A percentile compares a stretch with the other conserved stretches of the same genome.
These are phyloP conservation scores for Globisporangium parvum DNA, from an alignment of 352 stramenopile genomes.

Conservation along the genomic window DNA sequence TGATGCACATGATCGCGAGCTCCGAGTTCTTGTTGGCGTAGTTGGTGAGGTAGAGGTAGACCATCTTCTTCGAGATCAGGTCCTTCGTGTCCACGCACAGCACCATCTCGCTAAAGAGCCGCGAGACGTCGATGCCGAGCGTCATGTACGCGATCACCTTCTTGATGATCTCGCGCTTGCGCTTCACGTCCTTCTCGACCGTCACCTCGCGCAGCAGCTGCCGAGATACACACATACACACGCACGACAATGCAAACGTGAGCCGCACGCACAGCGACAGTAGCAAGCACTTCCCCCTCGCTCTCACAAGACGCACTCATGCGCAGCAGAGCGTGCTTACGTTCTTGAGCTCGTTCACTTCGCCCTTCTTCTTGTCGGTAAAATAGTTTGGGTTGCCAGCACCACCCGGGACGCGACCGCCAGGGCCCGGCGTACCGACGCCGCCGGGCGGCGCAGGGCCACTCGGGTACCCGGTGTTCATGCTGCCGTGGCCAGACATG, in stretches of 20 bases:
- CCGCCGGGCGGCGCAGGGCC: constrained; percentile 6
- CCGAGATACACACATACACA: too few relatives aligned
- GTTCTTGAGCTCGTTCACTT: constrained; percentile 95
- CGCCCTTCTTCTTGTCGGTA: constrained; percentile 92
- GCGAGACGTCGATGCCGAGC: constrained; percentile 98
- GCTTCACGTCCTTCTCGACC: constrained; percentile 95
- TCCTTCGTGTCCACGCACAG: constrained; percentile 96
- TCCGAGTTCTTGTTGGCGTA: constrained; percentile 98
- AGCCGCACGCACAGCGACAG: too few relatives aligned
- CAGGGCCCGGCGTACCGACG: constrained; percentile 6
- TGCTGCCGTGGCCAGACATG: constrained; percentile 18
- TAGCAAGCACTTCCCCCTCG: too few relatives aligned
- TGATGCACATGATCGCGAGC: constrained; percentile 99
- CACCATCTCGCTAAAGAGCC: constrained; percentile 99
- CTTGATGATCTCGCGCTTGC: constrained; percentile 99
- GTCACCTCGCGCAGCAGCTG: constrained; percentile 89
- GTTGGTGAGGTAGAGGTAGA: constrained; percentile 99
- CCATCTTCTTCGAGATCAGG: constrained; percentile 99
- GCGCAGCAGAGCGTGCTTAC: too few relatives aligned
- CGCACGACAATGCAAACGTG: too few relatives aligned
- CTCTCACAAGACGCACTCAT: too few relatives aligned
- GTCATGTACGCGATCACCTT: constrained; percentile 99
- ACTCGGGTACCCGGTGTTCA: constrained; percentile 13
- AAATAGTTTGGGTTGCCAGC: constrained; percentile 72
- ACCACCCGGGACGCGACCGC: constrained; percentile 18